phyloP scores from a whole-genome alignment of 139 green algal species.

The Coelastrella sp. region DNA sequence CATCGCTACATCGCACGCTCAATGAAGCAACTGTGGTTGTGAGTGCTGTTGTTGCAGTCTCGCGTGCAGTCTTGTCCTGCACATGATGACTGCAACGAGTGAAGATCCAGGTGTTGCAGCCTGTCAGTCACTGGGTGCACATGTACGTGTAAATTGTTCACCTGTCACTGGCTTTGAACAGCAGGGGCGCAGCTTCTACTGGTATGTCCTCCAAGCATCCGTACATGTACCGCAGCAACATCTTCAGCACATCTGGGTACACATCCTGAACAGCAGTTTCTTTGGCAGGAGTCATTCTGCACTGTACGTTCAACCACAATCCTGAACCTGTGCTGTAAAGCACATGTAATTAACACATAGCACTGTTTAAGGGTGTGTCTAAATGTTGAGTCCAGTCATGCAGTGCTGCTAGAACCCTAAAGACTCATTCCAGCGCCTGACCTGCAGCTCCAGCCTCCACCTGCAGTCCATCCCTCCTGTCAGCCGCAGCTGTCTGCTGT shows the following conservation, averaged over 20 bases:
- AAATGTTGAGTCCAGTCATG: too few relatives aligned
- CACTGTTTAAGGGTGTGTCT: too few relatives aligned
- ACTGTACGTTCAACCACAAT: too few relatives aligned
- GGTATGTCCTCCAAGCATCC: slow-evolving; percentile 32
- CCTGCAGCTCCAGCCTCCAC: slow-evolving; percentile 23
- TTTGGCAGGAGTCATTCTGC: too few relatives aligned
- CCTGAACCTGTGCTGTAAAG: too few relatives aligned
- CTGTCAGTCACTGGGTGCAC: neutral
- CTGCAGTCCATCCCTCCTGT: neutral
- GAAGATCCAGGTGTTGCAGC: neutral
- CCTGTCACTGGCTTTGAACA: slow-evolving; percentile 40
- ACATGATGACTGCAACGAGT: too few relatives aligned
- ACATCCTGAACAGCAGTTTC: neutral
- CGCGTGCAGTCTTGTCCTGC: too few relatives aligned
- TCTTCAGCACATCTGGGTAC: slow-evolving; percentile 32
- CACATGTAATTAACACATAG: too few relatives aligned
- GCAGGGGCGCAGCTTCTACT: slow-evolving; percentile 9
- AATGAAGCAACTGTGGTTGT: too few relatives aligned
- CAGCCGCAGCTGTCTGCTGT: neutral
- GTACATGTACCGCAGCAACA: slow-evolving; percentile 51
- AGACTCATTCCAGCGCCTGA: neutral
- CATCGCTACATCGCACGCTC: too few relatives aligned
- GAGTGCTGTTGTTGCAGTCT: too few relatives aligned
- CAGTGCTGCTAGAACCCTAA: too few relatives aligned
- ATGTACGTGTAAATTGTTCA: neutral